phyloP scores from a whole-genome alignment of 164 flowering plant genomes.

The Stephania cephalantha region DNA sequence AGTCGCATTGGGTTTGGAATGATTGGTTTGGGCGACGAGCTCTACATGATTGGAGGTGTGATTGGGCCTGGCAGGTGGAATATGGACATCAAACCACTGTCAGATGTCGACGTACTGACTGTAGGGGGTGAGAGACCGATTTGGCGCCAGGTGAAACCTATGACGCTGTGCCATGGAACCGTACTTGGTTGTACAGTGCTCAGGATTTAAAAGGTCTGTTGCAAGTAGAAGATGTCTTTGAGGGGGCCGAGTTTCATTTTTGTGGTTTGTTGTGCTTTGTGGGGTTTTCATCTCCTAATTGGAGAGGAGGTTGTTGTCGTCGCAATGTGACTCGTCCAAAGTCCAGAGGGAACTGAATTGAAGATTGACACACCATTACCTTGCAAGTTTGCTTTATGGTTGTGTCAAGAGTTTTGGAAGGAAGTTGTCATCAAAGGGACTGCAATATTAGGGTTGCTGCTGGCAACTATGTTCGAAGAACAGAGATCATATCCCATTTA shows the following conservation, averaged over 20 bases:
- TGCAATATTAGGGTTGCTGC: not conserved
- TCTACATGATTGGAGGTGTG: constrained; percentile 84
- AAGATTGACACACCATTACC: constrained; percentile 3
- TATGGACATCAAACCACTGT: constrained; percentile 49
- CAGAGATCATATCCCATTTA: not conserved
- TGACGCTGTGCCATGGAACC: constrained; percentile 77
- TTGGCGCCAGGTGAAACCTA: constrained; percentile 73
- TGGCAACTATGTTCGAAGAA: not conserved
- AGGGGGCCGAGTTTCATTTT: not conserved
- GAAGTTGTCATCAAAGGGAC: not conserved
- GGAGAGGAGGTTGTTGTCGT: constrained; percentile 2
- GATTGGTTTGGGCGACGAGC: constrained; percentile 61
- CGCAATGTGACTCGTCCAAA: not conserved
- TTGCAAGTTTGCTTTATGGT: not conserved
- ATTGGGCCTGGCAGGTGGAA: constrained; percentile 71
- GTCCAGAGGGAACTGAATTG: constrained; percentile 1
- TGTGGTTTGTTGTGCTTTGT: not conserved
- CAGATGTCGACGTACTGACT: constrained; percentile 68
- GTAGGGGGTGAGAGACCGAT: constrained; percentile 57
- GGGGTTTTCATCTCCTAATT: constrained; percentile 5
- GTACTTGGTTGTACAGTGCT: constrained; percentile 73
- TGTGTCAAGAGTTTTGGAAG: constrained; percentile 11
- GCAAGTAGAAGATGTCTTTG: not conserved
- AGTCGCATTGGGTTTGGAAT: constrained; percentile 72
- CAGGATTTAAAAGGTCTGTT: constrained; percentile 42